Evolutionary conservation across 163 green algal species (phyloP).

Genomic region (Prototheca stagnorum): DNA sequence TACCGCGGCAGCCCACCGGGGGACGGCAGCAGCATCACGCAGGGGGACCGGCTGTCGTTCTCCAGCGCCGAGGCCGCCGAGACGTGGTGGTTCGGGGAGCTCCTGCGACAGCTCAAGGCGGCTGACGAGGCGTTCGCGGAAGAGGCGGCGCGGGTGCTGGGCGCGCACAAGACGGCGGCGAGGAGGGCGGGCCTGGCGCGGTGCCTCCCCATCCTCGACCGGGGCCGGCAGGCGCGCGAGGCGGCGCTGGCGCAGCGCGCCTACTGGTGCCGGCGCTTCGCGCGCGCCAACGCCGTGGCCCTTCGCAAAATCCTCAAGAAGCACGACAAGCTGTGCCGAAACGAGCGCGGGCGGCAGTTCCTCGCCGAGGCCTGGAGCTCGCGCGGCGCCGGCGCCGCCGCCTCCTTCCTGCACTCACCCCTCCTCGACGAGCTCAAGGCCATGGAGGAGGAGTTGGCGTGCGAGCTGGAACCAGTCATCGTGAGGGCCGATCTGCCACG

Average conservation of each 20-base stretch:
- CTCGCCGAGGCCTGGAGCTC: conserved; percentile 12
- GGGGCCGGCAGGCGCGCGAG: not conserved
- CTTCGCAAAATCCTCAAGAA: conserved; percentile 35
- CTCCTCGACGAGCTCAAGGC: conserved; percentile 33
- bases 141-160: too few relatives aligned
- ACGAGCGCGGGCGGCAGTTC: conserved; percentile 17
- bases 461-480: too few relatives aligned
- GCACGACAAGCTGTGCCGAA: conserved; percentile 24
- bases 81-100: too few relatives aligned
- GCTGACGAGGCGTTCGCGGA: too few relatives aligned
- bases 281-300: conserved; percentile 15
- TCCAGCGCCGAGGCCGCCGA: too few relatives aligned
- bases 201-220: too few relatives aligned
- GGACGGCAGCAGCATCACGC: too few relatives aligned
- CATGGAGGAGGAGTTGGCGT: conserved; percentile 19
- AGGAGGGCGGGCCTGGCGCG: too few relatives aligned
- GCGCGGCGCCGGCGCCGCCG: not conserved
- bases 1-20: too few relatives aligned
- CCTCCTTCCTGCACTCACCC: conserved; percentile 29
- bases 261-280: conserved; percentile 23
- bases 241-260: conserved; percentile 8
- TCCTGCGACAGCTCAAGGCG: too few relatives aligned
- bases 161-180: not conserved
- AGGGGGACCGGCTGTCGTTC: too few relatives aligned
- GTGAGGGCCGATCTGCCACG: too few relatives aligned